A percentile compares a stretch with the other conserved stretches of the same genome.
phyloP scores from a whole-genome alignment of 2,329 filamentous ascomycete genomes.

The Botrytis sinoallii region DNA sequence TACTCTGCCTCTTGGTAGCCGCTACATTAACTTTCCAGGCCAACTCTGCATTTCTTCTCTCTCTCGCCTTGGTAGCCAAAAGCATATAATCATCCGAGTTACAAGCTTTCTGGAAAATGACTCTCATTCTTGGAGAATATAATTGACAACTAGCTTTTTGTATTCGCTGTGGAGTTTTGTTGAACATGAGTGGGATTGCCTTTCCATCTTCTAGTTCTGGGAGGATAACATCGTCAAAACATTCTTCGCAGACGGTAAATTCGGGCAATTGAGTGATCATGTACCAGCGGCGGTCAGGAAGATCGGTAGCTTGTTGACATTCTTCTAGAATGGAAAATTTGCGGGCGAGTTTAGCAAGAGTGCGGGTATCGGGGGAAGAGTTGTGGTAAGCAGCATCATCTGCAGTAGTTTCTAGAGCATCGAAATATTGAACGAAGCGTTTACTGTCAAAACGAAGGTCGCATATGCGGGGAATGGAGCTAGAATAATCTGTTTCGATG shows the following conservation, averaged over 20 bases:
- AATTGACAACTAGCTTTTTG: slow-evolving; percentile 66
- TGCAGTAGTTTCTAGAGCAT: slow-evolving; percentile 56
- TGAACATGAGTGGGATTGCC: slow-evolving; percentile 63
- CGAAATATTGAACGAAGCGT: slow-evolving; percentile 58
- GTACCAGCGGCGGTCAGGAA: slow-evolving; percentile 69
- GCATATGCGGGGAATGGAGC: slow-evolving; percentile 57
- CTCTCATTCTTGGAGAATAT: slow-evolving; percentile 76
- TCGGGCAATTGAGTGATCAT: slow-evolving; percentile 71
- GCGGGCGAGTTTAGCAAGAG: slow-evolving; percentile 30
- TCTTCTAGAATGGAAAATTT: slow-evolving; percentile 29
- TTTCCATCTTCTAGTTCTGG: slow-evolving; percentile 57
- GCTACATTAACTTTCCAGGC: slow-evolving; percentile 29
- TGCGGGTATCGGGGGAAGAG: slow-evolving; percentile 30
- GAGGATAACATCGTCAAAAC: slow-evolving; percentile 75
- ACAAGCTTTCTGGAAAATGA: slow-evolving; percentile 66
- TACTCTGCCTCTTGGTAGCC: slow-evolving; percentile 26
- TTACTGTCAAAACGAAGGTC: slow-evolving; percentile 61
- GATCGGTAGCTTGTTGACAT: slow-evolving; percentile 42
- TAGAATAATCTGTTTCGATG: slow-evolving; percentile 36
- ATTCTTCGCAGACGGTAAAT: slow-evolving; percentile 83
- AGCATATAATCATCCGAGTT: slow-evolving; percentile 63
- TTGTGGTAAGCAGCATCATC: slow-evolving; percentile 45
- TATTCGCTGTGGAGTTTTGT: slow-evolving; percentile 55
- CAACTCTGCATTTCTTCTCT: slow-evolving; percentile 44
- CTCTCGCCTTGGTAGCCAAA: slow-evolving; percentile 54